Evolutionary conservation across 1,284 basidiomycete genomes (phyloP).

Genomic region (Moniliella sp.): DNA sequence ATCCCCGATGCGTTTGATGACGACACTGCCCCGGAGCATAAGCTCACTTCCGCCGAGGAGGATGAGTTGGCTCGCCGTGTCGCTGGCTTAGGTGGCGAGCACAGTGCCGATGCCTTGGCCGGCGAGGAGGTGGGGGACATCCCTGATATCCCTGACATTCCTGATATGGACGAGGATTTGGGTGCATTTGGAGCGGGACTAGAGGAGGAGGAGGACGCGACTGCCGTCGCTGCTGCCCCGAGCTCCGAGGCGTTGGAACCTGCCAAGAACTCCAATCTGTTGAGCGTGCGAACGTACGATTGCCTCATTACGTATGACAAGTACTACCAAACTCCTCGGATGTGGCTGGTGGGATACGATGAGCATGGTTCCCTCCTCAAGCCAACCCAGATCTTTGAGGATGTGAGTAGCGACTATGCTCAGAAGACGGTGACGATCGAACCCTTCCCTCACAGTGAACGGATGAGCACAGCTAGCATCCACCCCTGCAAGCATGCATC

Average conservation of each 20-base stretch:
- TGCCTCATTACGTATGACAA: slow-evolving; percentile 99
- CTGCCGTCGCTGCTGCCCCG: slow-evolving; percentile 8
- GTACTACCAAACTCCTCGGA: slow-evolving; percentile 26
- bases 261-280: too few species aligned
- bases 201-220: slow-evolving; percentile 20
- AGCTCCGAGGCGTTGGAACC: too few species aligned
- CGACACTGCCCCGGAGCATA: slow-evolving; percentile 9
- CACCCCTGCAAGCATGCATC: slow-evolving; percentile 96
- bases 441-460: slow-evolving; percentile 75
- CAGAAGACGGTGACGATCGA: slow-evolving; percentile 98
- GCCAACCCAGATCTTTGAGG: slow-evolving; percentile 81
- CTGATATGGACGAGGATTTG: slow-evolving; percentile 20
- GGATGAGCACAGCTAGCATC: slow-evolving; percentile 47
- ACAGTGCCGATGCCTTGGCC: too few species aligned
- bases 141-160: slow-evolving; percentile 19
- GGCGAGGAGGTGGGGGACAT: slow-evolving; percentile 11
- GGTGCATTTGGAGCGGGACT: slow-evolving; percentile 16
- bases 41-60: slow-evolving; percentile 15
- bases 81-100: slow-evolving; percentile 11
- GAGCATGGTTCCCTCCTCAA: slow-evolving; percentile 25
- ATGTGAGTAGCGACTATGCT: slow-evolving; percentile 86
- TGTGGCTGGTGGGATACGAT: slow-evolving; percentile 33
- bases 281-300: slow-evolving; percentile 92
- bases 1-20: slow-evolving; percentile 23
- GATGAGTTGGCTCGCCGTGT: slow-evolving; percentile 18